Percentiles rank a stretch among this genome's conserved stretches.
Evolutionary conservation across 805 yeast species (phyloP).

Genomic region (Osmozyma mogii): DNA sequence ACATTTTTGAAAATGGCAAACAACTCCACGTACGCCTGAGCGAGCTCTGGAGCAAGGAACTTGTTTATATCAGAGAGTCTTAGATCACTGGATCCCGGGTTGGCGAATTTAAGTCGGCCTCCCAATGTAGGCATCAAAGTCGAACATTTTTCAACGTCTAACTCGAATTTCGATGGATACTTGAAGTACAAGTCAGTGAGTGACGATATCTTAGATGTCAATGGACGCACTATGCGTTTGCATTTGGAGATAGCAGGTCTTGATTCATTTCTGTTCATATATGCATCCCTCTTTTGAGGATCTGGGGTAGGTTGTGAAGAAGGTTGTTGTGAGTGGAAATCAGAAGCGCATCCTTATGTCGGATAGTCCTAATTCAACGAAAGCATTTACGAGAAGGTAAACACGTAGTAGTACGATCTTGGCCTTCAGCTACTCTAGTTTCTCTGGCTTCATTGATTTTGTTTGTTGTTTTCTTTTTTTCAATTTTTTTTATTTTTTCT

Average conservation of each 20-base stretch:
- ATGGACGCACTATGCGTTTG: constrained; percentile 29
- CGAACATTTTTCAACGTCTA: constrained; percentile 4
- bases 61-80: constrained; percentile 20
- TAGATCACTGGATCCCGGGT: constrained; percentile 10
- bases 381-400: too few relatives aligned
- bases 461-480: too few relatives aligned
- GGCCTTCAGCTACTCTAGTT: too few relatives aligned
- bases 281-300: too few relatives aligned
- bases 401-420: too few relatives aligned
- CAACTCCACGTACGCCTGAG: constrained; percentile 22
- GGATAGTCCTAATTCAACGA: too few relatives aligned
- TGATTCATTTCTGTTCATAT: too few relatives aligned
- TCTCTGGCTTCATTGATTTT: too few relatives aligned
- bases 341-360: too few relatives aligned
- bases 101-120: constrained; percentile 1
- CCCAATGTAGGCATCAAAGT: background rate
- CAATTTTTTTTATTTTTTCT: too few relatives aligned
- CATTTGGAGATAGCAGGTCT: constrained; percentile 16
- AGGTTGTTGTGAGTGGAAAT: too few relatives aligned
- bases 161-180: constrained; percentile 15
- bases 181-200: constrained; percentile 22
- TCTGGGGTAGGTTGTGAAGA: too few relatives aligned
- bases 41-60: constrained; percentile 20
- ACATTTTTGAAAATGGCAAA: constrained; percentile 23
- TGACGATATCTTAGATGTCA: constrained; percentile 27